Percentiles rank a stretch among this genome's conserved stretches.
These are phyloP conservation scores for Schwanniomyces polymorphus DNA, from an alignment of 805 yeast genomes.

Conservation along the genomic window DNA sequence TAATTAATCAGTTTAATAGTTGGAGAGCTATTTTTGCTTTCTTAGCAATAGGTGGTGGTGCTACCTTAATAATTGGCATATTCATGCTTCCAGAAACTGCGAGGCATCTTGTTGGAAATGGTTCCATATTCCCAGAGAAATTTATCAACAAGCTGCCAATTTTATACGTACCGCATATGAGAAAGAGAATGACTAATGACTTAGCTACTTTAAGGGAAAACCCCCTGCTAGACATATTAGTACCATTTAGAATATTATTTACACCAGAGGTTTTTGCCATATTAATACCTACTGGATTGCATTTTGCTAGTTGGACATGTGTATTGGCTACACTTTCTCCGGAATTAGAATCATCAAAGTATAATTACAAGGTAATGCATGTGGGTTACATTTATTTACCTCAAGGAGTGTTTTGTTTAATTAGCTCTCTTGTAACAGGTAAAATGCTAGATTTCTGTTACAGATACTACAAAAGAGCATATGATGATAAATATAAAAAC, in stretches of 20 bases:
- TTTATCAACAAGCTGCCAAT: slow-evolving; percentile 47
- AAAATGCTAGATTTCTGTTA: slow-evolving; percentile 54
- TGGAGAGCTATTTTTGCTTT: slow-evolving; percentile 87
- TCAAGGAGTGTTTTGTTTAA: slow-evolving; percentile 65
- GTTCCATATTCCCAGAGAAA: slow-evolving; percentile 54
- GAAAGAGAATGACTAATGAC: slow-evolving; percentile 30
- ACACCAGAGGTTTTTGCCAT: slow-evolving; percentile 46
- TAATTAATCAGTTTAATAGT: slow-evolving; percentile 22
- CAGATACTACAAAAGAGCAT: slow-evolving; percentile 20
- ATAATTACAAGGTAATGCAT: slow-evolving; percentile 51
- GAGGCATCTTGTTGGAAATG: slow-evolving; percentile 72
- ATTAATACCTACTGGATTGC: slow-evolving; percentile 58
- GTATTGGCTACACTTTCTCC: slow-evolving; percentile 66
- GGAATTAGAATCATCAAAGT: slow-evolving; percentile 43
- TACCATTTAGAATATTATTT: slow-evolving; percentile 43
- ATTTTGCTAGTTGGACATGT: slow-evolving; percentile 71
- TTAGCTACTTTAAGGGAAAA: slow-evolving; percentile 12
- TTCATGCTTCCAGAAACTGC: slow-evolving; percentile 71
- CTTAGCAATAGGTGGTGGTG: slow-evolving; percentile 62
- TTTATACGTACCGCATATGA: slow-evolving; percentile 28
- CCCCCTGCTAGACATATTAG: slow-evolving; percentile 22
- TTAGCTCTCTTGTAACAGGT: slow-evolving; percentile 64
- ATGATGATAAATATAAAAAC: slow-evolving; percentile 23
- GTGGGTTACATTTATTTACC: slow-evolving; percentile 76
- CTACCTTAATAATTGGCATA: slow-evolving; percentile 23